phyloP scores from a whole-genome alignment of 2,329 filamentous ascomycete species.

The Cladosporium colombiae region DNA sequence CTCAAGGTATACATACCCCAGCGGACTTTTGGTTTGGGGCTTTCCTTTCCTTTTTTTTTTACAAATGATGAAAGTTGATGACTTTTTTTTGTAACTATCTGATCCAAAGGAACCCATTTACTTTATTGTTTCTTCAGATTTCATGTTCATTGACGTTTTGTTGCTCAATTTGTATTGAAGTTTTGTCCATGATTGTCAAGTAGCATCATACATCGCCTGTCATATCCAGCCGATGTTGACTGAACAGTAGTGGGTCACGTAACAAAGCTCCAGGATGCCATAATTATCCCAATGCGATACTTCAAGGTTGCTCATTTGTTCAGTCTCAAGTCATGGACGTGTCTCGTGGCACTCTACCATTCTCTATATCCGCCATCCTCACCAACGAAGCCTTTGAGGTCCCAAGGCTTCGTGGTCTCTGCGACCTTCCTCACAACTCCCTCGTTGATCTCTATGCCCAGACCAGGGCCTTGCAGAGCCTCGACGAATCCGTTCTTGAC shows the following conservation, averaged over 20 bases:
- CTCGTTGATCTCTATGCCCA: constrained; percentile 54
- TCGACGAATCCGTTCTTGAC: constrained; percentile 30
- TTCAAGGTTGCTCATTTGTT: not conserved
- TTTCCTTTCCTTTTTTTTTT: not conserved
- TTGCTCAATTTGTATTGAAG: not conserved
- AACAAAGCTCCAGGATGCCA: not conserved
- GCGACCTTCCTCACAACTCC: constrained; percentile 62
- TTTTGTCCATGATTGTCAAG: not conserved
- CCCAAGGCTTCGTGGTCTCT: constrained; percentile 62
- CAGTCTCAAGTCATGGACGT: not conserved
- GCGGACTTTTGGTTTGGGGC: not conserved
- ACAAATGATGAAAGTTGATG: constrained; percentile 20
- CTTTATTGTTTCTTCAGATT: not conserved
- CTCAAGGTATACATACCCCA: constrained; percentile 18
- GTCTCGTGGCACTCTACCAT: constrained; percentile 52
- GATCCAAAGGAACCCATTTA: not conserved
- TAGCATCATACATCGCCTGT: not conserved
- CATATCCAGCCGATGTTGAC: not conserved
- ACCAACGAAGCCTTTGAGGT: constrained; percentile 65
- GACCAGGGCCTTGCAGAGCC: constrained; percentile 26
- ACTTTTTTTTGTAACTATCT: constrained; percentile 13
- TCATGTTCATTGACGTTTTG: not conserved
- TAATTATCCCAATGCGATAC: not conserved
- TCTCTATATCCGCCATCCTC: constrained; percentile 66
- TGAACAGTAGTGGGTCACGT: not conserved